phyloP scores from a whole-genome alignment of 225 moss, liverwort and hornwort genomes.

The Straminergon stramineum region DNA sequence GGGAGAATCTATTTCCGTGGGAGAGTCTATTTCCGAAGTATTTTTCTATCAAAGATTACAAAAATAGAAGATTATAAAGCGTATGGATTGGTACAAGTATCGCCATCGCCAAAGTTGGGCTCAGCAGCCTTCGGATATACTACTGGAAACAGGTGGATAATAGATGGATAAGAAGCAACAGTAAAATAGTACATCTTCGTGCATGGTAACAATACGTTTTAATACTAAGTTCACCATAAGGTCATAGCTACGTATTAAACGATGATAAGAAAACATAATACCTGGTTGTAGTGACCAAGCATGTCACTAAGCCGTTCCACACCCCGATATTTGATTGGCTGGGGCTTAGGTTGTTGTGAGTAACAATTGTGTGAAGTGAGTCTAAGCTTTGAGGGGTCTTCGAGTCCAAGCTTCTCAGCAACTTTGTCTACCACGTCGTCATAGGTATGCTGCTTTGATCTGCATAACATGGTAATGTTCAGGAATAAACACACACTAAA shows the following conservation, averaged over 20 bases:
- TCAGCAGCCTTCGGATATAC: not conserved
- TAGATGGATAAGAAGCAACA: not conserved
- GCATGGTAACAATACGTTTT: not conserved
- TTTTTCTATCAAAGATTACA: not conserved
- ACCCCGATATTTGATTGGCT: constrained; percentile 47
- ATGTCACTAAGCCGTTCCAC: constrained; percentile 58
- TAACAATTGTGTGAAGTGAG: constrained; percentile 65
- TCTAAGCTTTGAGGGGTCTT: constrained; percentile 49
- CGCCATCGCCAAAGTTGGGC: not conserved
- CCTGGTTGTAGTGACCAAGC: constrained; percentile 68
- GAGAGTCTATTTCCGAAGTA: not conserved
- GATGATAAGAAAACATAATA: not conserved
- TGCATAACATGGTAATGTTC: constrained; percentile 7
- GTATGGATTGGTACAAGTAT: not conserved
- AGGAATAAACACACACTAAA: not conserved
- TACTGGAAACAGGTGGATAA: not conserved
- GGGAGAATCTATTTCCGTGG: too few relatives aligned
- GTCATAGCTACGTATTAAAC: not conserved
- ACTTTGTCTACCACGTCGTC: constrained; percentile 70
- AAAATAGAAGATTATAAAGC: not conserved
- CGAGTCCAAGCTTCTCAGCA: constrained; percentile 39
- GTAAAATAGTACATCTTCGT: not conserved
- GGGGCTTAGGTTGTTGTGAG: constrained; percentile 59
- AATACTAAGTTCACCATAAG: not conserved
- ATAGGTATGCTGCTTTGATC: constrained; percentile 57